Conservation (phyloP, 305 asterid genomes). For the Lippia alba region DNA sequence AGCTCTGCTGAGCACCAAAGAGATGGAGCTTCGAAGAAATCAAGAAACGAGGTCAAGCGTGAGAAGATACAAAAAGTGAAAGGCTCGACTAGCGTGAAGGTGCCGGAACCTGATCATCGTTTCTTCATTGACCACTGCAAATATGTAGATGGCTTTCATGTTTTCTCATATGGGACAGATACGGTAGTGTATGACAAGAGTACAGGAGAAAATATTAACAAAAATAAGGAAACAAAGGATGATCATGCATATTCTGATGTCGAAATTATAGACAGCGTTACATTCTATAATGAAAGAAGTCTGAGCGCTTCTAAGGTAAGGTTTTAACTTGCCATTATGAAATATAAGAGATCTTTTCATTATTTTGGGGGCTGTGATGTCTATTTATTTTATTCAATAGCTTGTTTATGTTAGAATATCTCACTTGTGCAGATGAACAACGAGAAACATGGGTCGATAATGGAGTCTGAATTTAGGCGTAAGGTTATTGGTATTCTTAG, state of each 20-base stretch:
- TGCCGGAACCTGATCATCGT: constrained; percentile 30
- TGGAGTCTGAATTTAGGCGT: constrained; percentile 39
- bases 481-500: constrained; percentile 39
- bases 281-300: constrained; percentile 25
- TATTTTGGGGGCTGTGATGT: neutral
- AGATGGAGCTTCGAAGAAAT: neutral
- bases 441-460: neutral
- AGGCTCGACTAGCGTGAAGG: neutral
- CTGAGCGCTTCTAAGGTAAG: constrained; percentile 25
- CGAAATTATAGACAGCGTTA: constrained; percentile 37
- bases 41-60: constrained; percentile 14
- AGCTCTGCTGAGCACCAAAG: constrained; percentile 25
- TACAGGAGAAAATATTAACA: constrained; percentile 1
- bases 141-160: neutral
- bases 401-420: neutral
- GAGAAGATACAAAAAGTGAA: constrained; percentile 18
- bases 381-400: neutral
- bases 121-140: neutral
- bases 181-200: constrained; percentile 19
- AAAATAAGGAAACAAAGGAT: constrained; percentile 6
- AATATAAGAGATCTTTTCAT: no score
- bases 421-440: constrained; percentile 37
- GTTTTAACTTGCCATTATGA: no score
- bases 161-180: neutral
- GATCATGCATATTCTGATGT: constrained; percentile 31